Evolutionary conservation across 1,284 basidiomycete genomes (phyloP).

Genomic region (Violaceomyces palustris): DNA sequence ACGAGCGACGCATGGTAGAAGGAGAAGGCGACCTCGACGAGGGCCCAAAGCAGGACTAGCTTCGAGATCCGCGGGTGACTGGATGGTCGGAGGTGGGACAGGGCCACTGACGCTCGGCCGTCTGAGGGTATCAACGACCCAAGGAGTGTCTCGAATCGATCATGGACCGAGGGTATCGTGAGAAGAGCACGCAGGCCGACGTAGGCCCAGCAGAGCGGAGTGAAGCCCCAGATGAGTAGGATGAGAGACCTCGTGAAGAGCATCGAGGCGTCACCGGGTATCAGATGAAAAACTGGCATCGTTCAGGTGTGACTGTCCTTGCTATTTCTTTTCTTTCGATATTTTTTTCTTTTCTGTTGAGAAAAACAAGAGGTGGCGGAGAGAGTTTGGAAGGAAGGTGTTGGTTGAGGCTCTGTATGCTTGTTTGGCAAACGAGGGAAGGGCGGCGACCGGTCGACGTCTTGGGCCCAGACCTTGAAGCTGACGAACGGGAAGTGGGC

Average conservation of each 20-base stretch:
- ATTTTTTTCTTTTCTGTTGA: no score
- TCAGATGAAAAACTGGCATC: no score
- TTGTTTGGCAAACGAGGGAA: no score
- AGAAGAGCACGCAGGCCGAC: neutral
- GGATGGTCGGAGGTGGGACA: conserved; percentile 2
- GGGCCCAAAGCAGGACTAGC: conserved; percentile 18
- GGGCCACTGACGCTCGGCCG: no score
- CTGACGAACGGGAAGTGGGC: no score
- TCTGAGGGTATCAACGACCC: neutral
- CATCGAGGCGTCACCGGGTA: conserved; percentile 30
- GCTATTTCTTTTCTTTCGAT: no score
- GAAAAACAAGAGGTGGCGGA: no score
- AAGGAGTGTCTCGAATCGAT: conserved; percentile 3
- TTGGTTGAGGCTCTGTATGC: no score
- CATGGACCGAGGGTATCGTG: neutral
- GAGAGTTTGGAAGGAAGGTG: no score
- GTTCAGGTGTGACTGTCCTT: no score
- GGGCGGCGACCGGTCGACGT: no score
- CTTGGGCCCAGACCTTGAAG: no score
- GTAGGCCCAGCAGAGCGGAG: conserved; percentile 34
- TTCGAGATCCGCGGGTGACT: conserved; percentile 7
- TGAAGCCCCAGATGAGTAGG: conserved; percentile 32
- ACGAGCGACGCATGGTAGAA: conserved; percentile 32
- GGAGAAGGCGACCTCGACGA: conserved; percentile 36
- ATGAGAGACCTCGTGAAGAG: conserved; percentile 26